phyloP scores from a whole-genome alignment of 768 basidiomycete species.

The Hortiboletus flavorubellus region DNA sequence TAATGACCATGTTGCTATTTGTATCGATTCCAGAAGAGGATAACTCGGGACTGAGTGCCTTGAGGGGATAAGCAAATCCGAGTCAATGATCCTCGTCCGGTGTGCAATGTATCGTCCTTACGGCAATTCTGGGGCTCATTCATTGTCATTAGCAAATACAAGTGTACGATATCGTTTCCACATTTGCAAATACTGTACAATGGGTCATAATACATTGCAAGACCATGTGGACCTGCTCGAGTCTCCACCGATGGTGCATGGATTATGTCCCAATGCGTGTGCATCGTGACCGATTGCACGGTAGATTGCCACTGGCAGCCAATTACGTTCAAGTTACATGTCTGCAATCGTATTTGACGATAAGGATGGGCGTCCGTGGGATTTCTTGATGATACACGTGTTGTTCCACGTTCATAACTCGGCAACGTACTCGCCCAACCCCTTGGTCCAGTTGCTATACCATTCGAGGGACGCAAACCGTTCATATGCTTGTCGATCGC shows the following conservation, averaged over 20 bases:
- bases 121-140: background rate
- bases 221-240: background rate
- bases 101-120: background rate
- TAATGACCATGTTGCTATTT: constrained; percentile 8
- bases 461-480: constrained; percentile 1
- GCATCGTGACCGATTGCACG: background rate
- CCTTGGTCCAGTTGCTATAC: constrained; percentile 3
- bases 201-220: background rate
- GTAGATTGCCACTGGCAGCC: background rate
- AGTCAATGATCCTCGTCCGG: background rate
- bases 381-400: constrained; percentile 20
- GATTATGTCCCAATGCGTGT: background rate
- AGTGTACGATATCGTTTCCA: constrained; percentile 2
- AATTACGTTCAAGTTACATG: constrained; percentile 1
- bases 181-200: constrained; percentile 14
- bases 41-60: background rate
- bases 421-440: background rate
- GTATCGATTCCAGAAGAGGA: background rate
- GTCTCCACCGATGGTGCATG: background rate
- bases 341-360: constrained; percentile 25
- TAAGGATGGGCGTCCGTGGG: constrained; percentile 15
- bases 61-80: background rate
- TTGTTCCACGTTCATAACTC: constrained; percentile 12
- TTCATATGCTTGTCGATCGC: constrained; percentile 17
- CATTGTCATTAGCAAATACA: background rate